These are phyloP conservation scores for Monascus ruber DNA, from an alignment of 2,329 filamentous ascomycete genomes.

Conservation along the genomic window DNA sequence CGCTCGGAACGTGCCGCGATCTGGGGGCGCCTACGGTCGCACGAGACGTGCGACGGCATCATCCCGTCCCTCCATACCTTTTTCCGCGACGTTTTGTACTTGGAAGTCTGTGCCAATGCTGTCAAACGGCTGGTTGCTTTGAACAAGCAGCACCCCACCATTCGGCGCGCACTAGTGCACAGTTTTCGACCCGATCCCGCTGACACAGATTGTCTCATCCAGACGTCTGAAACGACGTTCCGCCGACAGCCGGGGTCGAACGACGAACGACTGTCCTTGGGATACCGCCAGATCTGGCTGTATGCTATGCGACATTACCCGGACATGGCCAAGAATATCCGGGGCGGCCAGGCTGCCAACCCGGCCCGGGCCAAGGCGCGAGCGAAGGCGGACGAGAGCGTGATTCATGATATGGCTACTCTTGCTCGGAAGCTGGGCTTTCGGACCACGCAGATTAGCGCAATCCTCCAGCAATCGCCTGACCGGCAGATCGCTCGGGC, in stretches of 20 bases:
- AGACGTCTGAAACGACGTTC: conserved; percentile 14
- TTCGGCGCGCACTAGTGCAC: conserved; percentile 4
- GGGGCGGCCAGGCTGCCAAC: conserved; percentile 4
- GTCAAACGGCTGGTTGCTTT: conserved; percentile 16
- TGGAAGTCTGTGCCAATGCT: conserved; percentile 15
- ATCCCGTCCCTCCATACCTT: conserved; percentile 27
- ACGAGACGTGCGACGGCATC: conserved; percentile 8
- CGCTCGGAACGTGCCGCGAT: conserved; percentile 17
- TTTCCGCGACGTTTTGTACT: conserved; percentile 26
- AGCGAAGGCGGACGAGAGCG: conserved; percentile 7
- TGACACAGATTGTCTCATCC: conserved; percentile 9
- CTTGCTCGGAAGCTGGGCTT: conserved; percentile 11
- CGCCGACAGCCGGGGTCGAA: conserved; percentile 5
- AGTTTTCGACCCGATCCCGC: conserved; percentile 2
- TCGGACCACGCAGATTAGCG: conserved; percentile 6
- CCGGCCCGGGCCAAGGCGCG: not conserved
- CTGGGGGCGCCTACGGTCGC: conserved; percentile 14
- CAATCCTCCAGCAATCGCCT: conserved; percentile 8
- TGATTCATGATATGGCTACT: conserved; percentile 9
- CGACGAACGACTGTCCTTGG: conserved; percentile 5
- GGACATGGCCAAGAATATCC: conserved; percentile 7
- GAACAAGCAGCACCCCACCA: conserved; percentile 1
- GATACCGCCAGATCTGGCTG: conserved; percentile 19
- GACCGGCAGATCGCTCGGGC: conserved; percentile 10
- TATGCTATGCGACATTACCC: conserved; percentile 17